These are phyloP conservation scores for Calonectria ilicicola DNA, from an alignment of 2,329 filamentous ascomycete genomes.

Conservation along the genomic window DNA sequence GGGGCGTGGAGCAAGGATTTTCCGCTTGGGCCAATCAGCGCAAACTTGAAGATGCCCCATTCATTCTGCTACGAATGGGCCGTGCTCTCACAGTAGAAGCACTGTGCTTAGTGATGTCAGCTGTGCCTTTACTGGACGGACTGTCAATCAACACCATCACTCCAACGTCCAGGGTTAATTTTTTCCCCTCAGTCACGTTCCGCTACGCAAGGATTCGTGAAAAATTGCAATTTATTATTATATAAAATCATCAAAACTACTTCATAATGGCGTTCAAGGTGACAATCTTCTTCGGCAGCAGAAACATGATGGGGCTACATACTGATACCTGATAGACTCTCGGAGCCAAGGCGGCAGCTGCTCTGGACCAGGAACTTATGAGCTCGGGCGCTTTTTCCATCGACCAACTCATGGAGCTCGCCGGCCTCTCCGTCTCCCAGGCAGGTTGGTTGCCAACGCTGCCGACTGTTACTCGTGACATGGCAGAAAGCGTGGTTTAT, in stretches of 20 bases:
- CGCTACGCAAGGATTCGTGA: not conserved
- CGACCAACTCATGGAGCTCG: constrained; percentile 97
- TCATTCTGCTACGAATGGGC: not conserved
- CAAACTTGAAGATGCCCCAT: not conserved
- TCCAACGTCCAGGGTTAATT: not conserved
- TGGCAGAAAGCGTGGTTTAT: not conserved
- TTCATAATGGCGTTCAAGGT: constrained; percentile 50
- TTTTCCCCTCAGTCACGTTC: not conserved
- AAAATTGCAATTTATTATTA: not conserved
- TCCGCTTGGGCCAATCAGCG: constrained; percentile 47
- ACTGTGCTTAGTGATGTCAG: constrained; percentile 22
- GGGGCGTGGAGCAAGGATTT: constrained; percentile 48
- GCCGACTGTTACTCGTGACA: not conserved
- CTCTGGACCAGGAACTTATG: constrained; percentile 96
- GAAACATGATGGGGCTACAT: constrained; percentile 17
- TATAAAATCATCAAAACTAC: not conserved
- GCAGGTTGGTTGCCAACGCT: constrained; percentile 67
- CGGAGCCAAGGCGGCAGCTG: constrained; percentile 86
- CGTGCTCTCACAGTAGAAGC: not conserved
- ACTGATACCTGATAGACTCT: constrained; percentile 72
- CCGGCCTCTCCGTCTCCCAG: constrained; percentile 92
- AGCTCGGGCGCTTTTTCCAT: constrained; percentile 87
- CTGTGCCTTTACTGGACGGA: not conserved
- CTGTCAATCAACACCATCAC: not conserved
- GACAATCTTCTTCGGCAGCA: not conserved